phyloP scores from a whole-genome alignment of 225 moss, liverwort and hornwort species.

The Thuidium tamariscinum region DNA sequence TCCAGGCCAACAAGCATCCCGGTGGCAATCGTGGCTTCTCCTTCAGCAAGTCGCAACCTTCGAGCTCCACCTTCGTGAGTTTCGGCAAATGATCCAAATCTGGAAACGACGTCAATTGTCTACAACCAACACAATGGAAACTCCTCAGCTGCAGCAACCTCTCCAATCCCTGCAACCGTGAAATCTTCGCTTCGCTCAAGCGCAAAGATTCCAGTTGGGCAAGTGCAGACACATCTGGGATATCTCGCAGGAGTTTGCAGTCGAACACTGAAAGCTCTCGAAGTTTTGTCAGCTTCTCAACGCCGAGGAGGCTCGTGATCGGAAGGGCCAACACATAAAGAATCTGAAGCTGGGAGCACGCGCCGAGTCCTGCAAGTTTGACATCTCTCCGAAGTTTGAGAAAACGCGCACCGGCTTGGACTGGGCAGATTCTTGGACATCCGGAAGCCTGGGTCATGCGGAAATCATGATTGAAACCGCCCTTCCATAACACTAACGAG shows the following conservation, averaged over 20 bases:
- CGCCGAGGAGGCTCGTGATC: neutral
- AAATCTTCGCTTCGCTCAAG: neutral
- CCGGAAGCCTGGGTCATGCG: neutral
- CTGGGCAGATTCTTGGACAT: neutral
- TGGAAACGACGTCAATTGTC: neutral
- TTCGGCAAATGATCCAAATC: neutral
- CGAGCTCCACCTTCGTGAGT: neutral
- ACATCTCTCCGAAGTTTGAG: neutral
- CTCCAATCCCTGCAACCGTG: neutral
- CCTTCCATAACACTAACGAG: neutral
- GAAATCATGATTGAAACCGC: neutral
- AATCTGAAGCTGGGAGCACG: neutral
- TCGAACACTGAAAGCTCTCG: neutral
- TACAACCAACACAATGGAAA: neutral
- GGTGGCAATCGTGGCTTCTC: neutral
- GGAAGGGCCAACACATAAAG: neutral
- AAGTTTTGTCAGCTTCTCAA: neutral
- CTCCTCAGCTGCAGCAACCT: neutral
- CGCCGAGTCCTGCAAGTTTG: neutral
- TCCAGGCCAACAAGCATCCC: neutral
- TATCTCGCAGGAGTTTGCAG: neutral
- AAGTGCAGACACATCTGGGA: neutral
- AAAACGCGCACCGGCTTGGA: neutral
- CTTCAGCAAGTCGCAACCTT: neutral
- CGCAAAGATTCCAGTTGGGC: neutral